Evolutionary conservation across 2,329 filamentous ascomycete species (phyloP), one percentile per base, ranked within the genome.

Genomic region (Magnaporthiopsis incrustans): DNA sequence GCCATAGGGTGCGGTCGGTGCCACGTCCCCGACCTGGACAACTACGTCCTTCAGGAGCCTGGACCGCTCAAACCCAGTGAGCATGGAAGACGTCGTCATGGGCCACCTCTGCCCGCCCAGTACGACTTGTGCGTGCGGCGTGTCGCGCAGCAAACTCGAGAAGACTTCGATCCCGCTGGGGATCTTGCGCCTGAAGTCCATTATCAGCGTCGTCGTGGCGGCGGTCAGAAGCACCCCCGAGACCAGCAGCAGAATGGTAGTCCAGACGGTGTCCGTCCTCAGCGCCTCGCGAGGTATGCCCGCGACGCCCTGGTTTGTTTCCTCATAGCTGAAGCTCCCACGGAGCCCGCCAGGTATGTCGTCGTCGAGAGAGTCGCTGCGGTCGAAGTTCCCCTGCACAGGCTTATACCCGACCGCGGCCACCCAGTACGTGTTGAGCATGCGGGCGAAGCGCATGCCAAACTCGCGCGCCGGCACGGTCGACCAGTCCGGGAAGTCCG

Each of bases 361-460:
- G 2, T 10, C 10, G 27, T 10, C 57, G 22, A 57, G 56, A 3
- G 3, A 12, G 57, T 35, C 33, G 2, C 12, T 8, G 25, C 57
- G 25, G 25, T 8, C 25, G 14, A 59, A 59, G 8, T 32, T 22
- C 4, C 57, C 57, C 57, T 59, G 57, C 25, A 59, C 57, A 11
- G 57, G 57, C 57, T 33, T 59, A 27, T 59, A 59, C 7, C 57
- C 57, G 27, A 59, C 14, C 2, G 25, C 30, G 27, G 57, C 57
- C 25, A 59, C 7, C 57, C 57, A 59, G 27, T 27, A 59, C 8
- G 64, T 44, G 63, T 67, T 67, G 60, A 67, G 60, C 15, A 67
- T 35, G 60, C 64, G 65, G 38, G 63, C 62, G 1, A 67, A 53
- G 25, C 65, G 64, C 8, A 44, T 18, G 57, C 62, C 58, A 33